Conservation (phyloP, 768 basidiomycete species). For the Lepiota brunneoincarnata region DNA sequence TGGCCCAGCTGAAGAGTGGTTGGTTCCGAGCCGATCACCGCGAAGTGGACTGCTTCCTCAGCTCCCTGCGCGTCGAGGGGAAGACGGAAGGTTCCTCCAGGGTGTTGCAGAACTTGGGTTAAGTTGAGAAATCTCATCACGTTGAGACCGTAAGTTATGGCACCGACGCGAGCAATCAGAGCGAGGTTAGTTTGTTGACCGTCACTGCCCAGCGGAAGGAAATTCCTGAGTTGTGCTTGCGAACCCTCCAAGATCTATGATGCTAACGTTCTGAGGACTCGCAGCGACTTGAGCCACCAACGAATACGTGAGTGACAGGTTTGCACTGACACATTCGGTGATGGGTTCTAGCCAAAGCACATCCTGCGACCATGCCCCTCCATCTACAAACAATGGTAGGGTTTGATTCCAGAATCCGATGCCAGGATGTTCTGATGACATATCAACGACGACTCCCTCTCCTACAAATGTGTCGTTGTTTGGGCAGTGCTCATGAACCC, state of each 20-base stretch:
- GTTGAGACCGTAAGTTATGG: slow-evolving; percentile 15
- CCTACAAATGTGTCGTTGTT: slow-evolving; percentile 18
- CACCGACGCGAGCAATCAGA: slow-evolving; percentile 20
- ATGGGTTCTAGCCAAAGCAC: slow-evolving; percentile 23
- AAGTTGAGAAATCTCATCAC: slow-evolving; percentile 14
- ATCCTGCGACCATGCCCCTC: slow-evolving; percentile 20
- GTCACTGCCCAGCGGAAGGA: slow-evolving; percentile 11
- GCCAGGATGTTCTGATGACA: slow-evolving; percentile 15
- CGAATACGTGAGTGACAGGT: slow-evolving; percentile 19
- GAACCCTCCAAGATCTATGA: slow-evolving; percentile 19
- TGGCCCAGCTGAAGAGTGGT: not conserved
- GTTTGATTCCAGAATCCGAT: slow-evolving; percentile 9
- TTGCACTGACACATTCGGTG: slow-evolving; percentile 19
- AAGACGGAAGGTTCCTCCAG: slow-evolving; percentile 11
- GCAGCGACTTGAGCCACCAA: not conserved
- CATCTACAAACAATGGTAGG: not conserved
- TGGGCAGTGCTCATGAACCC: slow-evolving; percentile 9
- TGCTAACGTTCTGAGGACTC: slow-evolving; percentile 3
- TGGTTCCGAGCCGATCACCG: not conserved
- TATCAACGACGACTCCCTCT: slow-evolving; percentile 18
- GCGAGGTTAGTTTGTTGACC: slow-evolving; percentile 18
- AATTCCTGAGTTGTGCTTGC: slow-evolving; percentile 12
- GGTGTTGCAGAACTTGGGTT: slow-evolving; percentile 14
- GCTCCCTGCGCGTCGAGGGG: not conserved
- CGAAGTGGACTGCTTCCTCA: not conserved